Conservation (phyloP, 129 eudicot genomes). For the Apium graveolens region DNA sequence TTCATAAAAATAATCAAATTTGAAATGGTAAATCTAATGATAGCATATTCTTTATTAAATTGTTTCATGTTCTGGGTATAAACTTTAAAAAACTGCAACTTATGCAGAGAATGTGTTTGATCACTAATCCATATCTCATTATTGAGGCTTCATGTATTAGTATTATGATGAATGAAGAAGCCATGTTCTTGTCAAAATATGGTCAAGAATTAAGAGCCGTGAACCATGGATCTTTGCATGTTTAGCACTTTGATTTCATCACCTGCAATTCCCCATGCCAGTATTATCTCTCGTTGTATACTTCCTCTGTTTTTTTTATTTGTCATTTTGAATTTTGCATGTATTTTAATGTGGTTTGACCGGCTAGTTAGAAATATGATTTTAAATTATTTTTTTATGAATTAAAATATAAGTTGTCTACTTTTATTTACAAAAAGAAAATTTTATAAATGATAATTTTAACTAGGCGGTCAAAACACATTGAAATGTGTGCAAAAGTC, state of each 20-base stretch:
- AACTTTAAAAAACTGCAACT: not conserved
- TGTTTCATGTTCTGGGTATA: not conserved
- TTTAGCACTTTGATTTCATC: not conserved
- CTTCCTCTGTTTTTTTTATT: too few species aligned
- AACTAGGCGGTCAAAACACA: too few species aligned
- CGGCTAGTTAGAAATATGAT: too few species aligned
- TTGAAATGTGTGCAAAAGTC: too few species aligned
- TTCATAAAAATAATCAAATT: too few species aligned
- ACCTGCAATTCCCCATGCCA: constrained; percentile 1
- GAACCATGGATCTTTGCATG: constrained; percentile 4
- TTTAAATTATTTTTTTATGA: too few species aligned
- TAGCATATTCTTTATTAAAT: not conserved
- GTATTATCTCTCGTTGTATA: not conserved
- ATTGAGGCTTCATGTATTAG: not conserved
- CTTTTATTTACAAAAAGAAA: too few species aligned
- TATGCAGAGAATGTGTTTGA: constrained; percentile 5
- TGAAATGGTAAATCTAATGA: not conserved
- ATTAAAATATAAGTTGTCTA: too few species aligned
- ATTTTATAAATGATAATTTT: too few species aligned
- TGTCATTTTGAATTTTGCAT: too few species aligned
- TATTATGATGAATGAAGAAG: not conserved
- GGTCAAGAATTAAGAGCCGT: not conserved
- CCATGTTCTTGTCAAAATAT: not conserved
- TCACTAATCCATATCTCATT: not conserved
- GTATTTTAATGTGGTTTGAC: too few species aligned